Percentiles rank a stretch among this genome's conserved stretches.
Evolutionary conservation across 2,329 filamentous ascomycete genomes (phyloP).

Genomic region (Cercospora nicotianae): DNA sequence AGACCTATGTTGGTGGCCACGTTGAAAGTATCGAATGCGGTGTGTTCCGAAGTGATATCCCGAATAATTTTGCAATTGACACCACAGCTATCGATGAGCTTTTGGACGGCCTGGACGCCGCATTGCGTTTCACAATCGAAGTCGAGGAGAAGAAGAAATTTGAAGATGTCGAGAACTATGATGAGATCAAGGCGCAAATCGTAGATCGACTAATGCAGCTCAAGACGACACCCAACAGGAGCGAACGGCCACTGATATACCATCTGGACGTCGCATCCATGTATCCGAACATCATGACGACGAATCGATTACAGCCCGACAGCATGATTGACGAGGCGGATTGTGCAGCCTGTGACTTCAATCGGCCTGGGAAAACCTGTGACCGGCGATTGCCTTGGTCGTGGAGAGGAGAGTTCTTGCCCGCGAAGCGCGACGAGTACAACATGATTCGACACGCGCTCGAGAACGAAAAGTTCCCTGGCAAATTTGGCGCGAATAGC

Average conservation of each 20-base stretch:
- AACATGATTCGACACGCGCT: constrained; percentile 96
- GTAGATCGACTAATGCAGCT: constrained; percentile 67
- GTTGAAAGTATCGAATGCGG: constrained; percentile 99
- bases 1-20: constrained; percentile 97
- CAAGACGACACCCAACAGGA: constrained; percentile 78
- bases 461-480: constrained; percentile 89
- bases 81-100: constrained; percentile 86
- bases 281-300: constrained; percentile 99
- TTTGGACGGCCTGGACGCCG: constrained; percentile 79
- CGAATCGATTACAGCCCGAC: constrained; percentile 93
- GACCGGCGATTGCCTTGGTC: constrained; percentile 93
- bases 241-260: constrained; percentile 87
- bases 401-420: constrained; percentile 96
- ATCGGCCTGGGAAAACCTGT: constrained; percentile 93
- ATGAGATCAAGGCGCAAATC: constrained; percentile 76
- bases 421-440: constrained; percentile 95
- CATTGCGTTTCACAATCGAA: constrained; percentile 73
- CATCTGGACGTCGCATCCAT: constrained; percentile 98
- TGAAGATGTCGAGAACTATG: constrained; percentile 54
- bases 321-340: constrained; percentile 98
- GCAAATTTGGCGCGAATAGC: constrained; percentile 65
- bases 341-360: constrained; percentile 97
- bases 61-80: constrained; percentile 91
- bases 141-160: constrained; percentile 56
- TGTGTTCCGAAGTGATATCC: constrained; percentile 93